phyloP scores from a whole-genome alignment of 164 flowering plant species.

The Nymphaea colorata region DNA sequence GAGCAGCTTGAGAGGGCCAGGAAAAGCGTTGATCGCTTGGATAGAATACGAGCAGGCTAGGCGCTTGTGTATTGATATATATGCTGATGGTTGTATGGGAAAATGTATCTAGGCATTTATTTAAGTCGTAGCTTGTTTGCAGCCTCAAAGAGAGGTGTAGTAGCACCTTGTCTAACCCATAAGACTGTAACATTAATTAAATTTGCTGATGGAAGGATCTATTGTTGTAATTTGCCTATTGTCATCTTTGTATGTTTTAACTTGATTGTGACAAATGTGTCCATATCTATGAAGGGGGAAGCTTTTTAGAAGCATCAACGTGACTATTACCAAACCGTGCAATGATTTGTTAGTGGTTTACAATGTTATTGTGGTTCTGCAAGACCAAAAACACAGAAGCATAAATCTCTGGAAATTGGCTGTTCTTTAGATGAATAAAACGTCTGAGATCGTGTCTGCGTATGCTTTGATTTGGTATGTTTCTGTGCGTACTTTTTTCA shows the following conservation, averaged over 20 bases:
- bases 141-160: conserved; percentile 5
- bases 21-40: conserved; percentile 78
- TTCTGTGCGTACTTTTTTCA: no score
- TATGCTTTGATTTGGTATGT: no score
- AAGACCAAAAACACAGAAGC: no score
- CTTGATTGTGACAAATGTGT: background rate
- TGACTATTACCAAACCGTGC: no score
- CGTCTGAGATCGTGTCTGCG: no score
- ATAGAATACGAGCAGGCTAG: conserved; percentile 61
- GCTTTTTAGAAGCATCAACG: no score
- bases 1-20: conserved; percentile 66
- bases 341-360: no score
- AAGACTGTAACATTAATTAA: conserved; percentile 21
- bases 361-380: no score
- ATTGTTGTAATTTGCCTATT: background rate
- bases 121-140: conserved; percentile 12
- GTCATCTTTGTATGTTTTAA: background rate
- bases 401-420: no score
- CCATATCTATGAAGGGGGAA: no score
- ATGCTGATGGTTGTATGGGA: conserved; percentile 16
- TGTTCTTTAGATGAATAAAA: no score
- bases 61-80: conserved; percentile 20
- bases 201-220: conserved; percentile 7
- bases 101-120: conserved; percentile 12
- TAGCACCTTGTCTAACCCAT: conserved; percentile 22